Percentiles rank a stretch among this genome's conserved stretches.
phyloP scores from a whole-genome alignment of 2,329 filamentous ascomycete species.

The Calycina herbarum region DNA sequence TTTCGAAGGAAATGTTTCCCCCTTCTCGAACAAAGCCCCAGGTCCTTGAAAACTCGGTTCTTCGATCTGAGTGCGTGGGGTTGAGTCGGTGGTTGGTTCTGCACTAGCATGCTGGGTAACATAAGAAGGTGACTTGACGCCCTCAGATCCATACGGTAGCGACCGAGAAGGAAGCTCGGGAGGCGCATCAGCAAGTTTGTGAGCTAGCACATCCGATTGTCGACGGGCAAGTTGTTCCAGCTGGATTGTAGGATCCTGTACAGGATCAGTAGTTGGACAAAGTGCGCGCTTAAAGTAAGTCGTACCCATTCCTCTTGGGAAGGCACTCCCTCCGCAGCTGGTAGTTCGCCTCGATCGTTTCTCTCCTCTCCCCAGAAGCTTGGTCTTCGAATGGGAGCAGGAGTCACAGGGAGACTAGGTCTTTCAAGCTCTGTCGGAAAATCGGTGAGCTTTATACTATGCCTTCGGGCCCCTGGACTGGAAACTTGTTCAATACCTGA shows the following conservation, averaged over 20 bases:
- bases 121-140: conserved; percentile 47
- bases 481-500: conserved; percentile 35
- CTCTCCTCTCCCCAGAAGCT: conserved; percentile 62
- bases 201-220: conserved; percentile 62
- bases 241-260: conserved; percentile 68
- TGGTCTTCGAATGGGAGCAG: conserved; percentile 71
- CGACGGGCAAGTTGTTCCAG: conserved; percentile 69
- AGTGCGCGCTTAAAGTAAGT: conserved; percentile 51
- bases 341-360: conserved; percentile 60
- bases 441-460: conserved; percentile 73
- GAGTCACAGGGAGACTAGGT: conserved; percentile 87
- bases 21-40: conserved; percentile 52
- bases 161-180: conserved; percentile 49
- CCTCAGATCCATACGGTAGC: conserved; percentile 56
- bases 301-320: conserved; percentile 93
- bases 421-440: conserved; percentile 82
- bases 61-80: conserved; percentile 37
- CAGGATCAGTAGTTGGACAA: conserved; percentile 32
- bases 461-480: conserved; percentile 38
- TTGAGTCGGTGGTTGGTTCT: conserved; percentile 14
- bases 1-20: conserved; percentile 44
- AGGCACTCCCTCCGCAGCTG: conserved; percentile 79
- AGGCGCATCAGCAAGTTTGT: conserved; percentile 47
- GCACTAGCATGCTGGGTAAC: conserved; percentile 40
- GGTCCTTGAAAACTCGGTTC: conserved; percentile 53